These are phyloP conservation scores for Fraxinus sp. DNA, from an alignment of 305 asterid genomes.

Conservation along the genomic window DNA sequence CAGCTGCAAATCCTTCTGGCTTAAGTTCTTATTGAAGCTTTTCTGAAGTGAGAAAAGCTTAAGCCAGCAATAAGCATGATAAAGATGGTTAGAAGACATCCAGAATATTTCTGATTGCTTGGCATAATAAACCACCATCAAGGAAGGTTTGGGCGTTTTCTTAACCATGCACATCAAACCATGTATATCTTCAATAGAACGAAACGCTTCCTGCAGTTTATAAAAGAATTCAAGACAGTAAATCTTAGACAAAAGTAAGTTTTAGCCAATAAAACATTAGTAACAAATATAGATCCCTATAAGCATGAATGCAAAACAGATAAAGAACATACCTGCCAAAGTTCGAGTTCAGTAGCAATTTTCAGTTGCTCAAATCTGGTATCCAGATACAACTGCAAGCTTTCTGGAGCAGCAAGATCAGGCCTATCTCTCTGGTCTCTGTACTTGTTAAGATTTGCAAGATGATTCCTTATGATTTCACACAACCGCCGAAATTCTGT, in stretches of 20 bases:
- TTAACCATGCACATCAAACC: slow-evolving; percentile 90
- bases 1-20: slow-evolving; percentile 86
- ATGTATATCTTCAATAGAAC: slow-evolving; percentile 82
- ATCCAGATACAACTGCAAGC: slow-evolving; percentile 86
- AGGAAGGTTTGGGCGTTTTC: slow-evolving; percentile 77
- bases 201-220: slow-evolving; percentile 76
- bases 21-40: slow-evolving; percentile 77
- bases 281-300: background rate
- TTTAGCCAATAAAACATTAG: background rate
- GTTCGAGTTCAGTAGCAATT: slow-evolving; percentile 89
- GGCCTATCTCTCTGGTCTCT: slow-evolving; percentile 97
- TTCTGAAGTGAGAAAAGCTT: slow-evolving; percentile 91
- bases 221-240: background rate
- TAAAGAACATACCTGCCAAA: slow-evolving; percentile 76
- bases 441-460: slow-evolving; percentile 87
- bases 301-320: slow-evolving; percentile 16
- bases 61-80: slow-evolving; percentile 96
- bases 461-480: slow-evolving; percentile 89
- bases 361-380: slow-evolving; percentile 95
- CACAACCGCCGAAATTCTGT: slow-evolving; percentile 92
- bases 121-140: slow-evolving; percentile 84
- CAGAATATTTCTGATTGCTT: slow-evolving; percentile 91
- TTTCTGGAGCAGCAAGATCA: slow-evolving; percentile 86
- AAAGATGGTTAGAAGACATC: slow-evolving; percentile 81
- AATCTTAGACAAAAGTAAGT: slow-evolving; percentile 18